Conservation (phyloP, 305 asterid genomes). For the Plantago coronopus region DNA sequence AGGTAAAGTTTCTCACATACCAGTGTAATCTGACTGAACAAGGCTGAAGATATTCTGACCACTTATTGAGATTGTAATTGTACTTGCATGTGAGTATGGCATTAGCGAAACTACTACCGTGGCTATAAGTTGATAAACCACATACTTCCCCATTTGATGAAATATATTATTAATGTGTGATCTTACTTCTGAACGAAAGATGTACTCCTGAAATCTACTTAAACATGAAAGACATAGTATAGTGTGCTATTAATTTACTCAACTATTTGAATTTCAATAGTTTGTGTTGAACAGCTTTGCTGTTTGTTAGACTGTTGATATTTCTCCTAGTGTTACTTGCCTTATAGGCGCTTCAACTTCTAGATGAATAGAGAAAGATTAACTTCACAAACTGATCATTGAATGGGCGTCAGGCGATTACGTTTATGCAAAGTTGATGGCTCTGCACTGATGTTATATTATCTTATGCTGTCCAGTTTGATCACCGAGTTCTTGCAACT, state of each 20-base stretch:
- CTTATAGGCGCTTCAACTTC: background rate
- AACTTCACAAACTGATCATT: too few relatives aligned
- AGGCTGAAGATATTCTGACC: background rate
- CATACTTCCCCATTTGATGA: background rate
- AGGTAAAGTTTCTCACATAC: slow-evolving; percentile 43
- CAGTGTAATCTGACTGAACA: too few relatives aligned
- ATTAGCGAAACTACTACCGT: background rate
- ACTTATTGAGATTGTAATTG: background rate
- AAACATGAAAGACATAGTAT: background rate
- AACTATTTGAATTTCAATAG: background rate
- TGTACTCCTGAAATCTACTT: background rate
- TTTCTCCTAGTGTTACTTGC: background rate
- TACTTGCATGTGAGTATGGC: background rate
- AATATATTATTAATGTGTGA: too few relatives aligned
- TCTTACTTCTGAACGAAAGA: background rate
- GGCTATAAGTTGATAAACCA: background rate
- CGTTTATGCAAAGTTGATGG: background rate
- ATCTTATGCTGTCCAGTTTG: slow-evolving; percentile 47
- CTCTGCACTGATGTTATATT: slow-evolving; percentile 13
- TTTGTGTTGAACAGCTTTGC: background rate
- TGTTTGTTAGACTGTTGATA: too few relatives aligned
- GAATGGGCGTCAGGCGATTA: too few relatives aligned
- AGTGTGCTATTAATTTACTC: background rate
- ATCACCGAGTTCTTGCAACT: slow-evolving; percentile 90
- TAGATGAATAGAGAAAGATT: too few relatives aligned